Conservation (phyloP, 306 rosid species). For the Sechiopsis laciniata region DNA sequence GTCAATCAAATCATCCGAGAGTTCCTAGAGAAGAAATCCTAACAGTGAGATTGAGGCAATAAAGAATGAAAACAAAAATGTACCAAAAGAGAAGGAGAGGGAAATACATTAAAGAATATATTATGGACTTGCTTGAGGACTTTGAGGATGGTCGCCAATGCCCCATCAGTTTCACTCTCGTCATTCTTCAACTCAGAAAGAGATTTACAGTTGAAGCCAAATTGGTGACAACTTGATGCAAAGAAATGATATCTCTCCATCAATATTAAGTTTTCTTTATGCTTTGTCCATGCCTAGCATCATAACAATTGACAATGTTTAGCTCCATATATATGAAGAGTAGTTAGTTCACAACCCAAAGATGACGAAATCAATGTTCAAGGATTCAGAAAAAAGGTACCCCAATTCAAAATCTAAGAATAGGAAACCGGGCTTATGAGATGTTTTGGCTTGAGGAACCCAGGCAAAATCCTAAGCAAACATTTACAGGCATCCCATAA, state of each 20-base stretch:
- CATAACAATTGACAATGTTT: constrained; percentile 21
- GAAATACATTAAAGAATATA: constrained; percentile 64
- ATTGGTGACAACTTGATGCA: constrained; percentile 75
- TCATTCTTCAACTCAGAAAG: constrained; percentile 65
- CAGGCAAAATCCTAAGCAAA: background rate
- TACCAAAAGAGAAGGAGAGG: constrained; percentile 7
- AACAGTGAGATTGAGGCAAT: constrained; percentile 29
- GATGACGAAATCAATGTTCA: constrained; percentile 17
- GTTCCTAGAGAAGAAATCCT: constrained; percentile 47
- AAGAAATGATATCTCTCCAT: constrained; percentile 96
- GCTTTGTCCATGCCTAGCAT: constrained; percentile 81
- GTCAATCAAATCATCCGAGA: constrained; percentile 34
- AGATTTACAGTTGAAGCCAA: constrained; percentile 65
- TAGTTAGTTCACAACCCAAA: constrained; percentile 10
- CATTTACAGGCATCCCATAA: background rate
- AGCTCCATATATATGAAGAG: constrained; percentile 6
- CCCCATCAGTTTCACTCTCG: constrained; percentile 75
- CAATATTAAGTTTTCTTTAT: constrained; percentile 63
- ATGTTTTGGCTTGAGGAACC: background rate
- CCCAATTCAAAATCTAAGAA: background rate
- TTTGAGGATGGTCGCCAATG: constrained; percentile 59
- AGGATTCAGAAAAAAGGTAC: constrained; percentile 9
- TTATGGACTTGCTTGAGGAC: constrained; percentile 65
- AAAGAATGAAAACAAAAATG: background rate
- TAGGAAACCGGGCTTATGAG: background rate